Percentiles rank a stretch among this genome's conserved stretches.
Conservation (phyloP, 345 rosid genomes). For the Syzygium oleosum region DNA sequence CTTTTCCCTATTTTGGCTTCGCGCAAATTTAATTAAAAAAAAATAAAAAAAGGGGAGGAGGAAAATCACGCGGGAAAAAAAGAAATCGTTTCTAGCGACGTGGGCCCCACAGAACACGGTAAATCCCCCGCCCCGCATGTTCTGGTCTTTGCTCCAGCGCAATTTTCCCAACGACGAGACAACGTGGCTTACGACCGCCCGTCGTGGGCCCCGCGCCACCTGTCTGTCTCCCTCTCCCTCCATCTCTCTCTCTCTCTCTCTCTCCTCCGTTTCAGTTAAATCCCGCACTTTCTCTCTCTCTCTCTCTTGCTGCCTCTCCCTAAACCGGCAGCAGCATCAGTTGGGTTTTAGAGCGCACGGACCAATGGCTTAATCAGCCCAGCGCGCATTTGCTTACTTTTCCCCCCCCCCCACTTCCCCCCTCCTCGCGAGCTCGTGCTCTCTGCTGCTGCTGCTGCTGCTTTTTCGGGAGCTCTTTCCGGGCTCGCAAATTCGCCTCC, state of each 20-base stretch:
- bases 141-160: neutral
- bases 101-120: no score
- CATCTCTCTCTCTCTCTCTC: neutral
- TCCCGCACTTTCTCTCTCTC: neutral
- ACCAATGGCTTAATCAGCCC: neutral
- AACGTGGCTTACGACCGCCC: conserved; percentile 25
- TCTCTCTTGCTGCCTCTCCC: neutral
- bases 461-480: neutral
- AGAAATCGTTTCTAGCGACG: no score
- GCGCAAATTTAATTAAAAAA: neutral
- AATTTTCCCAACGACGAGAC: conserved; percentile 10
- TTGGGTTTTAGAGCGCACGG: neutral
- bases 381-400: neutral
- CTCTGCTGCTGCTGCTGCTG: neutral
- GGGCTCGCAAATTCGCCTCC: neutral
- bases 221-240: neutral
- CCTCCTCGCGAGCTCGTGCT: neutral
- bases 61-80: no score
- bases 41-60: accelerated
- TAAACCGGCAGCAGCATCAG: neutral
- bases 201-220: neutral
- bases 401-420: neutral
- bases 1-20: neutral
- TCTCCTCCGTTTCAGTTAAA: neutral
- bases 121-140: neutral